Conservation (phyloP, 192 early-diverging fungal genomes). For the Funneliformis mosseae region DNA sequence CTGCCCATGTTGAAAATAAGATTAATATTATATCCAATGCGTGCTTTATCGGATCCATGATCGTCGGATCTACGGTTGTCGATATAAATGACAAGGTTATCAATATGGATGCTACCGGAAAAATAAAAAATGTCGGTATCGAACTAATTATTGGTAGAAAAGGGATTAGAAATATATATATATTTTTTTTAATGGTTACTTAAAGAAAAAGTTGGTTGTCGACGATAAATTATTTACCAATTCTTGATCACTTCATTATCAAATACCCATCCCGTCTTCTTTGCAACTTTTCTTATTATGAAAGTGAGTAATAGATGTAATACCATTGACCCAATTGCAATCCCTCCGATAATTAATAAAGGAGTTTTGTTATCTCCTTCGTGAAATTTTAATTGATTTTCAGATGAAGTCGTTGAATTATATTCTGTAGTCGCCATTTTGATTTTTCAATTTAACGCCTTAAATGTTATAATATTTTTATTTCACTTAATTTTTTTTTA, state of each 20-base stretch:
- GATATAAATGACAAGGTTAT: slow-evolving; percentile 41
- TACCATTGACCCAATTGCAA: slow-evolving; percentile 37
- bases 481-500: too few relatives aligned
- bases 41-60: slow-evolving; percentile 38
- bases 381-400: neutral
- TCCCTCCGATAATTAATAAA: neutral
- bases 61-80: slow-evolving; percentile 20
- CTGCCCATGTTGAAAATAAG: slow-evolving; percentile 35
- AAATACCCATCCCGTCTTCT: slow-evolving; percentile 44
- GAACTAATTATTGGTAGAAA: slow-evolving; percentile 30
- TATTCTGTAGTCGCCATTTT: too few relatives aligned
- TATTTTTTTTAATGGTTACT: neutral
- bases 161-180: too few relatives aligned
- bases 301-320: slow-evolving; percentile 37
- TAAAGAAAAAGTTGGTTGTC: neutral
- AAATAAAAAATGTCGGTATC: slow-evolving; percentile 43
- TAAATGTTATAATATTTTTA: too few relatives aligned
- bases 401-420: too few relatives aligned
- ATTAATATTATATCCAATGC: slow-evolving; percentile 41
- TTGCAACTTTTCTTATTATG: slow-evolving; percentile 38
- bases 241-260: slow-evolving; percentile 45
- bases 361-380: neutral
- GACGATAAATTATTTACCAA: slow-evolving; percentile 34
- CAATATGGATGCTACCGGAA: slow-evolving; percentile 39
- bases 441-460: too few relatives aligned